Conservation (phyloP, 1,139 yeast species). For the Citeromyces siamensis region DNA sequence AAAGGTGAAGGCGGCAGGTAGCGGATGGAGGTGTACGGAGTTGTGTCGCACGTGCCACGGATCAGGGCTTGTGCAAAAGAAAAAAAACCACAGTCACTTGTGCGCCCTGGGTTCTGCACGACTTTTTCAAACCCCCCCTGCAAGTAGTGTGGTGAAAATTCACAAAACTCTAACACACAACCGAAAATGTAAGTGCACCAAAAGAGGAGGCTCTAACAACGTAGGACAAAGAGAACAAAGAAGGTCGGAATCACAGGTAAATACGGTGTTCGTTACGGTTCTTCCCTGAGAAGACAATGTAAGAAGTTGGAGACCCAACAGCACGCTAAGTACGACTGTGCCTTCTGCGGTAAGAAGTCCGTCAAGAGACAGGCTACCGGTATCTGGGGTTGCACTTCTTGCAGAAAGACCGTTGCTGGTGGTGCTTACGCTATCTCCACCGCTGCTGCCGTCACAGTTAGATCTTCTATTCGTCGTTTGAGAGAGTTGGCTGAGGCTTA, state of each 20-base stretch:
- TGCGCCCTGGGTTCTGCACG: too few species aligned
- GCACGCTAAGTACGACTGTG: conserved; percentile 97
- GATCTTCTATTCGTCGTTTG: conserved; percentile 99
- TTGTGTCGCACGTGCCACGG: too few species aligned
- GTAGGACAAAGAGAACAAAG: conserved; percentile 99
- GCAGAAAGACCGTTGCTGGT: conserved; percentile 97
- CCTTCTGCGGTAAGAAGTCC: conserved; percentile 99
- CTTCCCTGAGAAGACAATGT: conserved; percentile 99
- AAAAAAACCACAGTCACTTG: too few species aligned
- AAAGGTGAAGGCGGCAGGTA: too few species aligned
- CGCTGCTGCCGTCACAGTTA: conserved; percentile 99
- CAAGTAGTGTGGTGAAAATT: conserved; percentile 2
- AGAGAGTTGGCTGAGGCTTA: conserved; percentile 99
- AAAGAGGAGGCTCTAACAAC: conserved; percentile 28
- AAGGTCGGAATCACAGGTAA: conserved; percentile 99
- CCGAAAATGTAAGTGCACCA: conserved; percentile 7
- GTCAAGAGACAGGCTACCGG: conserved; percentile 98
- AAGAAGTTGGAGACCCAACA: conserved; percentile 98
- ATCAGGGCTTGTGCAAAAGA: too few species aligned
- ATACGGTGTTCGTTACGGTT: conserved; percentile 99
- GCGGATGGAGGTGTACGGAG: too few species aligned
- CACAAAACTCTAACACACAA: not conserved
- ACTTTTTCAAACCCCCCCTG: conserved; percentile 2
- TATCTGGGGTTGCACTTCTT: conserved; percentile 95
- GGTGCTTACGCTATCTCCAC: conserved; percentile 99